A percentile compares a stretch with the other conserved stretches of the same genome.
phyloP scores from a whole-genome alignment of 108 stramenopile species.

The Cylindrotheca fusiformis region DNA sequence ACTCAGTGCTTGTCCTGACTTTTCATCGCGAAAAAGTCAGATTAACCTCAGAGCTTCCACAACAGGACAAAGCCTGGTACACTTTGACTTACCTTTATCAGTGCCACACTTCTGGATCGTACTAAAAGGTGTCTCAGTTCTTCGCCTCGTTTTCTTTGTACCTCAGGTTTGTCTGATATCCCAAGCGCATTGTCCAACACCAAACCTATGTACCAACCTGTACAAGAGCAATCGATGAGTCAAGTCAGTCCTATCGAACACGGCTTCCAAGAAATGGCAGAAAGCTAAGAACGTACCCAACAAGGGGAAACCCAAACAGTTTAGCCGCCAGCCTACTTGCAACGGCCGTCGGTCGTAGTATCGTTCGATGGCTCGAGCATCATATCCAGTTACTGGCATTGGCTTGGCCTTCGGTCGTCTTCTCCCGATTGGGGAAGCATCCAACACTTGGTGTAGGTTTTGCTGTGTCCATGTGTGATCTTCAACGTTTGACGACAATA shows the following conservation, averaged over 20 bases:
- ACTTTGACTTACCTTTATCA: conserved; percentile 48
- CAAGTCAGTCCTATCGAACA: background rate
- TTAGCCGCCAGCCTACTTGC: conserved; percentile 72
- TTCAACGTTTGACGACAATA: too few relatives aligned
- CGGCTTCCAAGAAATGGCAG: background rate
- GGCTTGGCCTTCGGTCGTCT: conserved; percentile 44
- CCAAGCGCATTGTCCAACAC: conserved; percentile 62
- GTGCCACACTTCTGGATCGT: conserved; percentile 63
- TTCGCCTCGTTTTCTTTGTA: conserved; percentile 66
- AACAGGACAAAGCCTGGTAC: background rate
- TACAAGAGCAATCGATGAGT: too few relatives aligned
- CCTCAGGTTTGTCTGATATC: conserved; percentile 37
- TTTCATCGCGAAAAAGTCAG: background rate
- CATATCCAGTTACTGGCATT: conserved; percentile 68
- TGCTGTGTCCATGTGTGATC: too few relatives aligned
- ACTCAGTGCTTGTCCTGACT: conserved; percentile 79
- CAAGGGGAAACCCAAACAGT: conserved; percentile 69
- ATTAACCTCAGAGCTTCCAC: background rate
- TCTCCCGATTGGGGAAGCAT: background rate
- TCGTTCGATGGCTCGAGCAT: conserved; percentile 60
- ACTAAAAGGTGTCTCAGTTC: conserved; percentile 69
- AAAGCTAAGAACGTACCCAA: too few relatives aligned
- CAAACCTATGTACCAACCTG: conserved; percentile 77
- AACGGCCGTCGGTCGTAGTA: conserved; percentile 73
- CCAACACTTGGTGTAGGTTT: too few relatives aligned